Evolutionary conservation across 805 yeast genomes (phyloP), one percentile per base, ranked within the genome.

Genomic region (Ogataea degrootiae): DNA sequence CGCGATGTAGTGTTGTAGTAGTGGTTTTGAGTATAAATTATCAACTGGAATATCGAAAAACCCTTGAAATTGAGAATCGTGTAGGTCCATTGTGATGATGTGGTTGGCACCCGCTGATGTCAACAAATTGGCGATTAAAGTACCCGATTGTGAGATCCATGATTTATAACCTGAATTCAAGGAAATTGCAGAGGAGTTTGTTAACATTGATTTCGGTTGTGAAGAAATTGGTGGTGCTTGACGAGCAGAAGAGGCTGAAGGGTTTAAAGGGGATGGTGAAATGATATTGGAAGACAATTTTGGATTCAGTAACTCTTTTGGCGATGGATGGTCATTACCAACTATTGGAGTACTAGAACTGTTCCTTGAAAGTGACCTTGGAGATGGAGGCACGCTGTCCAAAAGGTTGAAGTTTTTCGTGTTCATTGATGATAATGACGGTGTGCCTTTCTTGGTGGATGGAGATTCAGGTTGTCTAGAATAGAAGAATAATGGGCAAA

Each of bases 51-150:
- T 86, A 59, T 91, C 94, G 63, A 94, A 94, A 61, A 89, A 94
- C 5, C 99, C 99, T 66, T 95, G 98, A 68, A 89, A 94, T 67
- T 94, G 99, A 1, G 98, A 90, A 61, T 94, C 99, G 65, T 94
- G 99, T 48, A 94, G 73, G 63, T 94, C 99, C 97, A 94, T 91
- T 2, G 99, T 94, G 54, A 94, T 90, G 47, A 91, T 83, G 60
- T 95, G 94, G 67, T 94, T 96, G 1, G 98, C 97, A 37, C 99
- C 99, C 0, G 98, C 94, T 2, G 92, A 79, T 3, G 89, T 86
- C 53, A 94, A 71, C 51, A 94, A 70, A 57, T 89, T 85, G 36
- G 98, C 97, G 54, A 94, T 79, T 51, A 94, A 72, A 2, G 96
- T 90, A 12, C 99, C 99, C 34, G 91, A 82, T 68, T 91, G 98